Base-by-base conservation (phyloP, 163 green algal genomes). In the Dunaliella salina region DNA sequence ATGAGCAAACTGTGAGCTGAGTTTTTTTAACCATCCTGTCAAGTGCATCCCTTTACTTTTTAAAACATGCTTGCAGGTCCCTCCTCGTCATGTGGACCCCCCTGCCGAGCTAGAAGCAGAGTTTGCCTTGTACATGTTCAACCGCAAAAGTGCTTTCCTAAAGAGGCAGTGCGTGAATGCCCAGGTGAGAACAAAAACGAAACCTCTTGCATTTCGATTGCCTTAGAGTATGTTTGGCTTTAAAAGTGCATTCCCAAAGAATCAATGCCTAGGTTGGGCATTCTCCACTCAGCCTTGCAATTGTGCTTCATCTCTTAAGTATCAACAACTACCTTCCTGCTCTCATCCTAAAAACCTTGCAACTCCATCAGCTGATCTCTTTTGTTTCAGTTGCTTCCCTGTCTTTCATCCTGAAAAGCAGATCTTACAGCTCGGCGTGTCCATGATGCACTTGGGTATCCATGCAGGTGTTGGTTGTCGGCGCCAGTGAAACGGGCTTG, bases 111-210 rank as follows among this genome's bases (percentile, higher is more conserved):
- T 83, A 45, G 84, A 88, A 83, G 85, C 89, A 84, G 59, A 89
- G 69, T 93, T 91, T 86, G 88, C 91, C 22, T 81, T 94, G n/a
- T 93, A 91, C 85, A 88, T 86, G 26, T 92, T 94, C 84, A 92
- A 82, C 63, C 88, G 91, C 30, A 69, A 85, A 67, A 84, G 83
- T 33, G 88, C 89, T 0, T 91, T 90, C 81, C 85, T 85, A 5
- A 46, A 82, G 26, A 88, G 86, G 46, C 89, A 83, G 1, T 80
- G 50, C 5, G 84, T 93, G 18, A 94, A 94, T 40, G 85, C 90
- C 30, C 88, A 94, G 88, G 91, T 91, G 45, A 57, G 90, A 12
- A 5, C 29, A 13, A 26, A 18, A 1, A 1, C 40, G 8, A 3
- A 15, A 50, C 40, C 40, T 50, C 40, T 3, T 8, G 8, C 8